phyloP scores from a whole-genome alignment of 345 rosid genomes.

The Hypericum perforatum region DNA sequence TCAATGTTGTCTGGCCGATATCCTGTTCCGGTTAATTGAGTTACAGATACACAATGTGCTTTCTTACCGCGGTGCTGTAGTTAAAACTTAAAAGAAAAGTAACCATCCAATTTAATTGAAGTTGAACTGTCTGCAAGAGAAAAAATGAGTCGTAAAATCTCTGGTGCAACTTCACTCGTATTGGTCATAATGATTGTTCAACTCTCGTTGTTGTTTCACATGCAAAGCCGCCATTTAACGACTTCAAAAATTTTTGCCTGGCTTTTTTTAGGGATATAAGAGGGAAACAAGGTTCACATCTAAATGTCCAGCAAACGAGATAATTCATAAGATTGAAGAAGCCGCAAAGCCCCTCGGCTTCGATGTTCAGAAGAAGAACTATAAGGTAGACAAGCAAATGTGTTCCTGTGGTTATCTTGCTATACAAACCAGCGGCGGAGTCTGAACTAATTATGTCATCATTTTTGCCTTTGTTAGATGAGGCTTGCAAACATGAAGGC shows the following conservation, averaged over 20 bases:
- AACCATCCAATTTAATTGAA: no score
- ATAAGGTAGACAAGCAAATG: constrained; percentile 42
- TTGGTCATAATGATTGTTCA: no score
- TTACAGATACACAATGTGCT: no score
- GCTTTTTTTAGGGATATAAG: constrained; percentile 60
- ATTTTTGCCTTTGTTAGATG: constrained; percentile 38
- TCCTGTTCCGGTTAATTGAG: background rate
- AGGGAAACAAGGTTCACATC: constrained; percentile 88
- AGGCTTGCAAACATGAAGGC: constrained; percentile 83
- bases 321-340: constrained; percentile 73
- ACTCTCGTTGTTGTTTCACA: no score
- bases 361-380: constrained; percentile 81
- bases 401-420: background rate
- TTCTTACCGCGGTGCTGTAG: no score
- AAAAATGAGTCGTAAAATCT: no score
- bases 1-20: no score
- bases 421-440: background rate
- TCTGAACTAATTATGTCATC: background rate
- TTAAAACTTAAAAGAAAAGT: no score
- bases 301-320: constrained; percentile 72
- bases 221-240: no score
- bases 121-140: no score
- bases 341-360: constrained; percentile 94
- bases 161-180: no score
- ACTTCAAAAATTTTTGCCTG: background rate